These are phyloP conservation scores for Marasmius fiardii DNA, from an alignment of 1,284 basidiomycete species.

Conservation along the genomic window DNA sequence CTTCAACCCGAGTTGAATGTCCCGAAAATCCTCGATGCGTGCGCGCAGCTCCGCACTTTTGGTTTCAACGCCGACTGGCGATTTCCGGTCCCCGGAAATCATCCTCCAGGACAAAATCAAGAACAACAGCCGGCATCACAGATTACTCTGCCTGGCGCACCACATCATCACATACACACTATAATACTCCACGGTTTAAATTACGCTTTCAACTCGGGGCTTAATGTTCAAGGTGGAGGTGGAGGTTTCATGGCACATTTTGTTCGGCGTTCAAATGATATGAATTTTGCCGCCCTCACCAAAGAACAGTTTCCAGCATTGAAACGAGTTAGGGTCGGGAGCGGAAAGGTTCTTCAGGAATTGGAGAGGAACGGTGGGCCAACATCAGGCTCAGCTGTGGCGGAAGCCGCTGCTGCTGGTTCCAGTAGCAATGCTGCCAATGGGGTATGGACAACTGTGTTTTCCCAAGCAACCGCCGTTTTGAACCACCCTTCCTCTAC, in stretches of 20 bases:
- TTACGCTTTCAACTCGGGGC: conserved; percentile 46
- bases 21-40: conserved; percentile 54
- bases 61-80: conserved; percentile 73
- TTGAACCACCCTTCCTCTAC: neutral
- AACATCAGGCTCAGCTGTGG: neutral
- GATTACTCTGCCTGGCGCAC: conserved; percentile 18
- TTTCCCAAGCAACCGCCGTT: neutral
- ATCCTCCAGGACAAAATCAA: conserved; percentile 20
- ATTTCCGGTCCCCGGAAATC: conserved; percentile 28
- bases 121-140: conserved; percentile 23
- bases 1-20: conserved; percentile 50
- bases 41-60: conserved; percentile 57
- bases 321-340: conserved; percentile 54
- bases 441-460: neutral
- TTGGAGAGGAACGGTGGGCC: conserved; percentile 53
- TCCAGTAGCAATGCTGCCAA: neutral
- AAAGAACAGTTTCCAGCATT: conserved; percentile 57
- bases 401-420: neutral
- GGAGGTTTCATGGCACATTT: conserved; percentile 46
- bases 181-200: conserved; percentile 69
- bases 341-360: conserved; percentile 48
- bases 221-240: conserved; percentile 24
- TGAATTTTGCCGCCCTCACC: conserved; percentile 56
- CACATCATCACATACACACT: conserved; percentile 54
- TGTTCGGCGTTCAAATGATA: conserved; percentile 57